These are phyloP conservation scores for Cephalotrichum gorgonifer DNA, from an alignment of 2,329 filamentous ascomycete species.

Conservation along the genomic window DNA sequence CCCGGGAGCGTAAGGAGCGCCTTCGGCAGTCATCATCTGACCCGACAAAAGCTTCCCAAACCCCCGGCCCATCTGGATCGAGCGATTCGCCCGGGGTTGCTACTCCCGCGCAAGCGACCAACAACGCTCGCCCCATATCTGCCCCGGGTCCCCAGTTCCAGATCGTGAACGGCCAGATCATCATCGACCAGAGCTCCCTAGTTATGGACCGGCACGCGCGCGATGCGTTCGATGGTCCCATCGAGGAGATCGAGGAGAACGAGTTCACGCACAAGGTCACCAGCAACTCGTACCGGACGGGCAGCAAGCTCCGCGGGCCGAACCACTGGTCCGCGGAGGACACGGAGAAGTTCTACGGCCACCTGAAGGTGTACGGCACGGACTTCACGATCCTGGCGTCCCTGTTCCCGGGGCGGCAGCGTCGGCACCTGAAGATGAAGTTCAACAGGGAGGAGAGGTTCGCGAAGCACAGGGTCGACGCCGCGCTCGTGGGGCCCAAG, in stretches of 20 bases:
- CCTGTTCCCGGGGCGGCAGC: slow-evolving; percentile 62
- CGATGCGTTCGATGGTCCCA: slow-evolving; percentile 41
- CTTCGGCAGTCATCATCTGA: slow-evolving; percentile 23
- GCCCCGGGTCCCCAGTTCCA: slow-evolving; percentile 41
- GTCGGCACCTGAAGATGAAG: slow-evolving; percentile 70
- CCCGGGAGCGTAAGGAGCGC: slow-evolving; percentile 46
- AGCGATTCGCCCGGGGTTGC: not conserved
- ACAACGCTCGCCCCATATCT: not conserved
- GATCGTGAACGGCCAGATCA: slow-evolving; percentile 62
- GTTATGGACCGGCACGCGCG: slow-evolving; percentile 59
- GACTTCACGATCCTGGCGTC: slow-evolving; percentile 73
- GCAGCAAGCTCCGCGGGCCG: slow-evolving; percentile 50
- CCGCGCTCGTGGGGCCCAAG: slow-evolving; percentile 51
- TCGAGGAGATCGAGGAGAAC: slow-evolving; percentile 63
- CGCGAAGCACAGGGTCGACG: slow-evolving; percentile 52
- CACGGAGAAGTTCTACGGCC: slow-evolving; percentile 68
- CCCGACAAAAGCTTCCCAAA: slow-evolving; percentile 15
- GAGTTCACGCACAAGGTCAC: slow-evolving; percentile 67
- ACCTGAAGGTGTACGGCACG: slow-evolving; percentile 66
- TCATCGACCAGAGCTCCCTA: slow-evolving; percentile 58
- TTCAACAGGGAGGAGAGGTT: slow-evolving; percentile 70
- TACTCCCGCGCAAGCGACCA: not conserved
- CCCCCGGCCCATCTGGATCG: slow-evolving; percentile 1
- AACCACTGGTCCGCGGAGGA: slow-evolving; percentile 62
- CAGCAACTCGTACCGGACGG: slow-evolving; percentile 52